These are phyloP conservation scores for Suillus cothurnatus DNA, from an alignment of 768 basidiomycete species.

Conservation along the genomic window DNA sequence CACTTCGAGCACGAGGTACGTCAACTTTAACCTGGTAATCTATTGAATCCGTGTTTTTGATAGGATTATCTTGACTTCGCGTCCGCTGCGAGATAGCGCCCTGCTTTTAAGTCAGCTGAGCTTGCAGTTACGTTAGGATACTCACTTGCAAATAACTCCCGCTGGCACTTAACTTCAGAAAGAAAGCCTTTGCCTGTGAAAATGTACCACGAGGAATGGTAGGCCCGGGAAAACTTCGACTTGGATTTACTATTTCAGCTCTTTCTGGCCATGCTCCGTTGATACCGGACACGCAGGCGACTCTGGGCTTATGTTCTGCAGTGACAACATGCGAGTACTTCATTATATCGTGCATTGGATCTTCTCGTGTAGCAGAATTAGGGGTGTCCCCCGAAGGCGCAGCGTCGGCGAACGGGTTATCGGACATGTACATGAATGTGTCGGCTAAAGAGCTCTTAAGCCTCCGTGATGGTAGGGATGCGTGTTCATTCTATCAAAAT, in stretches of 20 bases:
- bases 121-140: not conserved
- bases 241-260: not conserved
- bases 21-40: constrained; percentile 4
- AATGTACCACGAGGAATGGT: constrained; percentile 7
- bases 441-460: not conserved
- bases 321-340: constrained; percentile 6
- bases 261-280: constrained; percentile 4
- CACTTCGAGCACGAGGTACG: constrained; percentile 6
- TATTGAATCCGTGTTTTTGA: not conserved
- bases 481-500: not conserved
- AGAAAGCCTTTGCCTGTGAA: constrained; percentile 9
- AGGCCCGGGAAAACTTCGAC: not conserved
- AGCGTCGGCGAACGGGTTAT: not conserved
- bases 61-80: constrained; percentile 2
- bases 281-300: constrained; percentile 4
- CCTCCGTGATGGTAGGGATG: not conserved
- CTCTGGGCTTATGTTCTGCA: constrained; percentile 9
- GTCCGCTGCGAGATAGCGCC: not conserved
- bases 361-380: not conserved
- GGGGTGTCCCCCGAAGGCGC: not conserved
- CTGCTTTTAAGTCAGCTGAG: not conserved
- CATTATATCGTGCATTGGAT: not conserved
- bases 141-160: not conserved
- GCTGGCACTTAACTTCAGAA: not conserved
- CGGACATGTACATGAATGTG: not conserved